phyloP scores from a whole-genome alignment of 352 stramenopile genomes.

The Sclerospora graminicola region DNA sequence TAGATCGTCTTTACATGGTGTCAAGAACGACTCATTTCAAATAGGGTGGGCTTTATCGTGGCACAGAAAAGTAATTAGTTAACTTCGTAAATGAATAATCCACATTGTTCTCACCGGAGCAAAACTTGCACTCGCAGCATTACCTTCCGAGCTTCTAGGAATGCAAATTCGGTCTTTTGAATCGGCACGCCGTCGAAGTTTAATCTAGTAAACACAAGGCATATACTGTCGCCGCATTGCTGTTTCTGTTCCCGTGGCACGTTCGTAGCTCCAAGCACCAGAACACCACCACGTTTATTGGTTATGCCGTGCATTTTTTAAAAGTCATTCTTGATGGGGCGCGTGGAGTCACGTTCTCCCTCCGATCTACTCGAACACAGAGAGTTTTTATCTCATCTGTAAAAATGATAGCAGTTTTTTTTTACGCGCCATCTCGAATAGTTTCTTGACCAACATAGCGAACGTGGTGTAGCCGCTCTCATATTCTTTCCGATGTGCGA shows the following conservation, averaged over 20 bases:
- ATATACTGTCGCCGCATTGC: slow-evolving; percentile 90
- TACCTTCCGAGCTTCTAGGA: slow-evolving; percentile 84
- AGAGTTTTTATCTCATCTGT: slow-evolving; percentile 97
- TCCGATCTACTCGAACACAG: slow-evolving; percentile 88
- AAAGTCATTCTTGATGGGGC: slow-evolving; percentile 98
- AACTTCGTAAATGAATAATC: neutral
- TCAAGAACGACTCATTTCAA: slow-evolving; percentile 60
- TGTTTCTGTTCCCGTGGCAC: slow-evolving; percentile 97
- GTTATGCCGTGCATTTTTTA: slow-evolving; percentile 96
- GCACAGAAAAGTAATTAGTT: slow-evolving; percentile 33
- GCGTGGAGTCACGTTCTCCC: slow-evolving; percentile 92
- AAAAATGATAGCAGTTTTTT: slow-evolving; percentile 92
- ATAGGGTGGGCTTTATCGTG: slow-evolving; percentile 57
- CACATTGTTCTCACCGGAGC: slow-evolving; percentile 30
- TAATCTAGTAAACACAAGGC: neutral
- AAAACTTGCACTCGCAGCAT: slow-evolving; percentile 97
- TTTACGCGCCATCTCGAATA: slow-evolving; percentile 97
- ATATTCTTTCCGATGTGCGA: too few species aligned
- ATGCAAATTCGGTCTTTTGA: slow-evolving; percentile 99
- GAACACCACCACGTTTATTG: slow-evolving; percentile 83
- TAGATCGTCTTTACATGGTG: slow-evolving; percentile 74
- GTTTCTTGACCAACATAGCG: slow-evolving; percentile 91
- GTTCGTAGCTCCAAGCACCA: slow-evolving; percentile 97
- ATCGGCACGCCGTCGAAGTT: slow-evolving; percentile 37
- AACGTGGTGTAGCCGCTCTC: too few species aligned